Evolutionary conservation across 2,329 filamentous ascomycete genomes (phyloP).

Genomic region (Helotiales sp.): DNA sequence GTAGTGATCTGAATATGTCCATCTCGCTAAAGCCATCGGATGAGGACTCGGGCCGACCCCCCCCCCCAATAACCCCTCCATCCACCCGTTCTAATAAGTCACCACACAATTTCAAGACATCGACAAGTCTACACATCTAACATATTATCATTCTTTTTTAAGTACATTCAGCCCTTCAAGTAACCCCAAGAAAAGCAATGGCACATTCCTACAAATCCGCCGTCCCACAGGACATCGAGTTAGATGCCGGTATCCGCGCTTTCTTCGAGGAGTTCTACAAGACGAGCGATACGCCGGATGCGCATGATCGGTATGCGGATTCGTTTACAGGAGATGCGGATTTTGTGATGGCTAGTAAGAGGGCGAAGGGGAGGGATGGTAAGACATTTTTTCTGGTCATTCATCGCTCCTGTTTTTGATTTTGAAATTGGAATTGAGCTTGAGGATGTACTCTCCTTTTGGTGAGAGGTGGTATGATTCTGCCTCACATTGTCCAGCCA

Average conservation of each 20-base stretch:
- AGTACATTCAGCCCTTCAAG: too few relatives aligned
- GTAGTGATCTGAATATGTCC: background rate
- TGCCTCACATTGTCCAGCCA: too few relatives aligned
- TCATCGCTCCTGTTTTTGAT: background rate
- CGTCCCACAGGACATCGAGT: constrained; percentile 21
- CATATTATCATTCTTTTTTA: too few relatives aligned
- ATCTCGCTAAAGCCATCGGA: background rate
- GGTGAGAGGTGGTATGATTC: too few relatives aligned
- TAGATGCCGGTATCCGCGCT: constrained; percentile 64
- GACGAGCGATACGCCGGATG: constrained; percentile 50
- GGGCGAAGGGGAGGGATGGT: constrained; percentile 52
- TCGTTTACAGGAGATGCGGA: constrained; percentile 54
- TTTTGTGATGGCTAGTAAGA: constrained; percentile 57
- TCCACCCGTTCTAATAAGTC: background rate
- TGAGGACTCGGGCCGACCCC: background rate
- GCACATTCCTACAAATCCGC: constrained; percentile 23
- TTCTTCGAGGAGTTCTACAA: constrained; percentile 76
- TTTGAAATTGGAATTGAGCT: background rate
- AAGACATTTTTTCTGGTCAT: constrained; percentile 16
- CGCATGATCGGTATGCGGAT: constrained; percentile 54
- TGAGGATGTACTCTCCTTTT: too few relatives aligned
- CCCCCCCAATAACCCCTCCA: background rate
- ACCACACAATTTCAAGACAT: background rate
- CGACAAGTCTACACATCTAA: too few relatives aligned
- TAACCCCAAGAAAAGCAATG: constrained; percentile 8